phyloP scores from a whole-genome alignment of 2,329 filamentous ascomycete genomes.

The Epichloe elymi region DNA sequence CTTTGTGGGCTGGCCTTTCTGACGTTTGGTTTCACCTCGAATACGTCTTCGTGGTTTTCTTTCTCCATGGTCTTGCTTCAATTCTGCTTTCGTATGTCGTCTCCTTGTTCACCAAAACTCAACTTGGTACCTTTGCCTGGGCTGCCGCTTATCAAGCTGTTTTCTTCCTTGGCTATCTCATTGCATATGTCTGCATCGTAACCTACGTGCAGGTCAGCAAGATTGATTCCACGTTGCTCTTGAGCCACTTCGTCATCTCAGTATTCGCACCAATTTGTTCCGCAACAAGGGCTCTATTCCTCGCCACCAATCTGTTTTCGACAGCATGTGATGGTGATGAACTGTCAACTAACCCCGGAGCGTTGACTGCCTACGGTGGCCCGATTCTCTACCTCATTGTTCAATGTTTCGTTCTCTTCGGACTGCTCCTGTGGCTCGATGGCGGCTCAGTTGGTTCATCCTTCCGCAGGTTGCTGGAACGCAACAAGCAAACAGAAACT shows the following conservation, averaged over 20 bases:
- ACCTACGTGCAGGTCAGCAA: constrained; percentile 60
- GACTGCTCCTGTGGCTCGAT: constrained; percentile 66
- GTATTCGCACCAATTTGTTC: constrained; percentile 66
- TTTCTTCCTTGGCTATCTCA: constrained; percentile 57
- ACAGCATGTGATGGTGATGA: constrained; percentile 54
- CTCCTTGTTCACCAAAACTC: constrained; percentile 65
- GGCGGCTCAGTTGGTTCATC: constrained; percentile 53
- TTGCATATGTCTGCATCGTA: constrained; percentile 57
- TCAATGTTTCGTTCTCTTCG: constrained; percentile 59
- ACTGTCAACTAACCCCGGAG: constrained; percentile 56
- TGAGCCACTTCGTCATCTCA: constrained; percentile 65
- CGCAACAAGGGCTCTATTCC: constrained; percentile 58
- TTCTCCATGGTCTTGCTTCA: constrained; percentile 68
- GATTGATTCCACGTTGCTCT: constrained; percentile 52
- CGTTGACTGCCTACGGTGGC: constrained; percentile 63
- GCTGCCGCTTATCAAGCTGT: constrained; percentile 64
- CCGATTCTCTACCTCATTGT: constrained; percentile 72
- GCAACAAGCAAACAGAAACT: constrained; percentile 15
- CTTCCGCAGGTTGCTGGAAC: constrained; percentile 27
- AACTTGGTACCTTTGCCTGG: constrained; percentile 75
- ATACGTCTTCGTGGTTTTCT: constrained; percentile 71
- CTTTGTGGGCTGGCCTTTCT: constrained; percentile 54
- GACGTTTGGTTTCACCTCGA: constrained; percentile 63
- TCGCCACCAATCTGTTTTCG: constrained; percentile 74
- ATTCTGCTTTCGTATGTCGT: constrained; percentile 68